Evolutionary conservation across 2,329 filamentous ascomycete genomes (phyloP).

Genomic region (Xylaria sp.): DNA sequence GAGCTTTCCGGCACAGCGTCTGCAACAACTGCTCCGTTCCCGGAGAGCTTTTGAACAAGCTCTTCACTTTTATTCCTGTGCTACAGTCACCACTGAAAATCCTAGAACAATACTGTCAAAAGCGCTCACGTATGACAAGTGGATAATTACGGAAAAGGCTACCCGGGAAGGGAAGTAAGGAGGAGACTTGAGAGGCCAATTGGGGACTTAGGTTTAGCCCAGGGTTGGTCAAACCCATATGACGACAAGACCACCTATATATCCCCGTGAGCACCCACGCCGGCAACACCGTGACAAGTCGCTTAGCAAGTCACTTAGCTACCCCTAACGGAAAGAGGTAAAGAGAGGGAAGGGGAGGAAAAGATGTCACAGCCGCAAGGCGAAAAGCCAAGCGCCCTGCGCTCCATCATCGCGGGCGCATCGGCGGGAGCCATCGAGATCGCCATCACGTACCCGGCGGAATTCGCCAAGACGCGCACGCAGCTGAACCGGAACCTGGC

Average conservation of each 20-base stretch:
- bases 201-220: not conserved
- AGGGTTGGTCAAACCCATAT: not conserved
- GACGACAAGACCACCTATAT: not conserved
- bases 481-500: constrained; percentile 89
- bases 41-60: constrained; percentile 27
- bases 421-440: constrained; percentile 97
- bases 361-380: constrained; percentile 41
- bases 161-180: not conserved
- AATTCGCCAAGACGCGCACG: constrained; percentile 93
- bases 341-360: not conserved
- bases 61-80: constrained; percentile 1
- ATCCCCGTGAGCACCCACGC: not conserved
- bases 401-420: constrained; percentile 90
- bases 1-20: not conserved
- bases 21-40: constrained; percentile 27
- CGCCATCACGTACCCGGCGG: constrained; percentile 82
- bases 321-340: not conserved
- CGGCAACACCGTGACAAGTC: not conserved
- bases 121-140: not conserved
- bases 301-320: not conserved
- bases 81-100: not conserved
- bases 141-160: not conserved
- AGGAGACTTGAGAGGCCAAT: not conserved
- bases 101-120: not conserved
- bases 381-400: constrained; percentile 78